Conservation (phyloP, 108 stramenopile species). For the Licmophora abbreviata region DNA sequence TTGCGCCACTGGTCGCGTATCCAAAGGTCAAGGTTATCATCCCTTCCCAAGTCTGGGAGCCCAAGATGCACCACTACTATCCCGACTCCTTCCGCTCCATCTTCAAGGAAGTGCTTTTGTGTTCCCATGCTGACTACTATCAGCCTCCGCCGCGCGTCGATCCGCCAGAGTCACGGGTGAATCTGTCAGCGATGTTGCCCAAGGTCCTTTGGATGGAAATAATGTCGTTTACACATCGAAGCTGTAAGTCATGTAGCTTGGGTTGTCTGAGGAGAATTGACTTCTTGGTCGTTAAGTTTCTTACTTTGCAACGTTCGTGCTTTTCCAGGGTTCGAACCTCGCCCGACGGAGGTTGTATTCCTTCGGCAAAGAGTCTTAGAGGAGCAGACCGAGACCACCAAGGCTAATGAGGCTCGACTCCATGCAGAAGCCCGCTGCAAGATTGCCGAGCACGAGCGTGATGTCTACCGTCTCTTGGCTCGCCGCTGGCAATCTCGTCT, state of each 20-base stretch:
- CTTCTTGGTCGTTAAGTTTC: neutral
- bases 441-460: slow-evolving; percentile 36
- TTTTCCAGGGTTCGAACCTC: slow-evolving; percentile 63
- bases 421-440: slow-evolving; percentile 45
- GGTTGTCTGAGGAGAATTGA: neutral
- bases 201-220: slow-evolving; percentile 72
- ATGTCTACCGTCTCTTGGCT: slow-evolving; percentile 55
- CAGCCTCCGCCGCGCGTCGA: slow-evolving; percentile 30
- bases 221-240: slow-evolving; percentile 68
- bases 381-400: slow-evolving; percentile 45
- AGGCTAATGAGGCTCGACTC: slow-evolving; percentile 42
- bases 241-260: slow-evolving; percentile 40
- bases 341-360: slow-evolving; percentile 44
- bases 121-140: slow-evolving; percentile 42
- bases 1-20: slow-evolving; percentile 40
- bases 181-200: slow-evolving; percentile 66
- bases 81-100: slow-evolving; percentile 52
- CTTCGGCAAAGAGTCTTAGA: slow-evolving; percentile 54
- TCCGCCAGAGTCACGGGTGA: slow-evolving; percentile 25
- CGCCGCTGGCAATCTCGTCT: slow-evolving; percentile 58
- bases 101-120: slow-evolving; percentile 53
- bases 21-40: slow-evolving; percentile 35
- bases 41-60: slow-evolving; percentile 69
- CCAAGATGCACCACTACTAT: slow-evolving; percentile 40
- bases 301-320: neutral